Evolutionary conservation across 2,329 filamentous ascomycete genomes (phyloP), one percentile per base, ranked within the genome.

Genomic region (Colletotrichum sidae): DNA sequence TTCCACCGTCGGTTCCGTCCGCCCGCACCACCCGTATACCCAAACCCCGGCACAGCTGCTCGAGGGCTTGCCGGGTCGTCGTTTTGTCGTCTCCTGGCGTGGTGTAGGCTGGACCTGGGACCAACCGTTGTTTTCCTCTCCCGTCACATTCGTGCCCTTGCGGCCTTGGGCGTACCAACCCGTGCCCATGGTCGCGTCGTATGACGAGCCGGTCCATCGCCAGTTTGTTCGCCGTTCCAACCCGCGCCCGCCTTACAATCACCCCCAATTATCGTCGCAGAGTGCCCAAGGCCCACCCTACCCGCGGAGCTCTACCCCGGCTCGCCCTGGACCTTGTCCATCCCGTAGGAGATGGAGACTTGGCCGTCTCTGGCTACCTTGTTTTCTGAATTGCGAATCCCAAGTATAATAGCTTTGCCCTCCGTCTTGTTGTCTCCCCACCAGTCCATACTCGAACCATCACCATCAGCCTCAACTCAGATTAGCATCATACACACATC

Each of bases 121-220:
- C 25, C 25, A 25, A 25, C 25, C 25, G 25, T 25, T 25, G 25
- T 53, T 34, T 34, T 34, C 47, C 41, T 53, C 42, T 8, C 54
- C 59, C 55, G 35, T 51, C 37, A 17, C 34, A 17, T 60, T 42
- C 37, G 56, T 65, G 57, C 61, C 62, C 41, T 47, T 61, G 51
- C n/a, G 55, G 25, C 44, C 15, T 25, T 60, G 12, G 33, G 45
- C 58, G 15, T 51, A 15, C 38, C 45, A 41, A 8, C 34, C 33
- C 33, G 38, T 51, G 47, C 51, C 34, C 50, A 50, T 55, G 37
- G 38, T 15, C 38, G 39, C 33, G 51, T 65, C 62, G 62, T 65
- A 65, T 65, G 62, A 65, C 51, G 57, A 52, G 38, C 35, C 57
- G 51, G 57, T 52, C 52, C 62, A 65, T 65, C 51, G 62, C 62